Evolutionary conservation across 208 protist genomes (phyloP).

Genomic region (Leishmania aethiopica): DNA sequence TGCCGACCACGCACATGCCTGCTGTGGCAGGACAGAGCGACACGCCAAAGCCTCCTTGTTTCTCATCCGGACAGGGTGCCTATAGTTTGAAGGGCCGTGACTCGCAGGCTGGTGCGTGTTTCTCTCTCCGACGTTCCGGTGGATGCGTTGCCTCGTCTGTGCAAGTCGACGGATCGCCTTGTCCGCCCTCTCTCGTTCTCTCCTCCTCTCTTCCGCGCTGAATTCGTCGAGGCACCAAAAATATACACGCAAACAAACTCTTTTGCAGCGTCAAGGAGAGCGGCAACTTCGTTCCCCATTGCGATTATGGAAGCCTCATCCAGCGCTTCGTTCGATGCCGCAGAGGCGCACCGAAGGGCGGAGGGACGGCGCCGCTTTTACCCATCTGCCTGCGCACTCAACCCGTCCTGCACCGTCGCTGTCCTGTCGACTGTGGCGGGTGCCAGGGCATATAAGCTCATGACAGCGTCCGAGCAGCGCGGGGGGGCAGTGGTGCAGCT

Average conservation of each 20-base stretch:
- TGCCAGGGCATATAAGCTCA: conserved; percentile 11
- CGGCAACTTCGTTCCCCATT: not conserved
- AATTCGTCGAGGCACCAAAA: not conserved
- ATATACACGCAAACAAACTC: not conserved
- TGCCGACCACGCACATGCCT: not conserved
- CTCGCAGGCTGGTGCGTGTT: not conserved
- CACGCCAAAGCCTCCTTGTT: not conserved
- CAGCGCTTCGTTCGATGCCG: too few species aligned
- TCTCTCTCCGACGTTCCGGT: not conserved
- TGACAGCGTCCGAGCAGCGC: not conserved
- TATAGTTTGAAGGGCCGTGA: too few species aligned
- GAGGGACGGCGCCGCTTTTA: conserved; percentile 4
- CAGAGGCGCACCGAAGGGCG: not conserved
- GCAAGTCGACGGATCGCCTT: not conserved
- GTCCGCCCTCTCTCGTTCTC: not conserved
- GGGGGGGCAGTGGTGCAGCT: not conserved
- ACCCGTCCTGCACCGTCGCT: conserved; percentile 27
- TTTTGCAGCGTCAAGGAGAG: not conserved
- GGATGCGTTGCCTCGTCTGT: not conserved
- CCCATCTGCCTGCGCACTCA: conserved; percentile 20
- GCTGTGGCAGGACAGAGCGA: not conserved
- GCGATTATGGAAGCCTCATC: not conserved
- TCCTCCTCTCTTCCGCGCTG: not conserved
- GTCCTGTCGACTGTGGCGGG: conserved; percentile 26
- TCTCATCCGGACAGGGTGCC: not conserved